Evolutionary conservation across 164 flowering plant genomes (phyloP).

Genomic region (Saururus chinensis): DNA sequence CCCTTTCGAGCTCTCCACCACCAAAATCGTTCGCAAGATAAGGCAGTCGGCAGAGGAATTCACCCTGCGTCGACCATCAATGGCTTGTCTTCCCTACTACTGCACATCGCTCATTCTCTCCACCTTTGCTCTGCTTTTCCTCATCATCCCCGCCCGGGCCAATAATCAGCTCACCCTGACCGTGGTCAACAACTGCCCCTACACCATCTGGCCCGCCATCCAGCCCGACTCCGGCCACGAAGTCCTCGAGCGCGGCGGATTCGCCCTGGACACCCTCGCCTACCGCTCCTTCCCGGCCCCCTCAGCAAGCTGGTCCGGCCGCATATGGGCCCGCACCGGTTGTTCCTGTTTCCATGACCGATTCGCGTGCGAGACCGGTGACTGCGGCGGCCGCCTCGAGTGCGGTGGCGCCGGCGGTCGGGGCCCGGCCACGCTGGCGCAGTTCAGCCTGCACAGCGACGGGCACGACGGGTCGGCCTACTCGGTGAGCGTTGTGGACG

Average conservation of each 20-base stretch:
- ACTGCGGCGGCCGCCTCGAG: slow-evolving; percentile 55
- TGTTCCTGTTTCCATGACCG: slow-evolving; percentile 32
- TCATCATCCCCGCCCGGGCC: slow-evolving; percentile 28
- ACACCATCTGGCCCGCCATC: slow-evolving; percentile 72
- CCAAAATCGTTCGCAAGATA: too few species aligned
- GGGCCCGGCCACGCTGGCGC: slow-evolving; percentile 73
- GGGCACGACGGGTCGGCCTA: slow-evolving; percentile 50
- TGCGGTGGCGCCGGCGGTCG: slow-evolving; percentile 71
- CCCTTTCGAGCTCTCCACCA: neutral
- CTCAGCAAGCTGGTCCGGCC: slow-evolving; percentile 62
- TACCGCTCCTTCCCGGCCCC: slow-evolving; percentile 79
- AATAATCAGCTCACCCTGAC: slow-evolving; percentile 59
- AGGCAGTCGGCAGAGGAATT: too few species aligned
- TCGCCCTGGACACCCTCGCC: slow-evolving; percentile 43
- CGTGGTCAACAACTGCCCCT: slow-evolving; percentile 52
- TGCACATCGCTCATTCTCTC: neutral
- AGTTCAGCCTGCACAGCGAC: slow-evolving; percentile 64
- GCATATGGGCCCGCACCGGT: slow-evolving; percentile 71
- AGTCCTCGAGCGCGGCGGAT: slow-evolving; percentile 63
- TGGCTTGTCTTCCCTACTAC: neutral
- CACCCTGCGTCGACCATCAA: neutral
- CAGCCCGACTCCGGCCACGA: slow-evolving; percentile 70
- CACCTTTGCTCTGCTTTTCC: neutral
- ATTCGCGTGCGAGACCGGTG: slow-evolving; percentile 76
- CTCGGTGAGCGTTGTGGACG: slow-evolving; percentile 85